Evolutionary conservation across 1,284 basidiomycete genomes (phyloP).

Genomic region (Exobasidium rhododendri): DNA sequence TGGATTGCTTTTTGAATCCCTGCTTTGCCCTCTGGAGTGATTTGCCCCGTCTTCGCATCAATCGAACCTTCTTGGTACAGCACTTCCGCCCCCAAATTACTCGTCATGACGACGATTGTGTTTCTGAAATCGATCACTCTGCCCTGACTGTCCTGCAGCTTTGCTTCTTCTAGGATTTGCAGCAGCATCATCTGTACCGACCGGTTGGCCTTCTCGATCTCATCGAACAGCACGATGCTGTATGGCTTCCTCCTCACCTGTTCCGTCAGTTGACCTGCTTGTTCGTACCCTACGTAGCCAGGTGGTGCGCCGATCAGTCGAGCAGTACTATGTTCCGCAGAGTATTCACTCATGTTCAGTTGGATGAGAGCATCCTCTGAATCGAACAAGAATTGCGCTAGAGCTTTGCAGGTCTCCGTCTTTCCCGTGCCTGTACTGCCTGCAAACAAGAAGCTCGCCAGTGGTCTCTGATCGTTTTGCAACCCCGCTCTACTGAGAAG

Average conservation of each 20-base stretch:
- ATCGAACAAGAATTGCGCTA: slow-evolving; percentile 60
- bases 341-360: slow-evolving; percentile 60
- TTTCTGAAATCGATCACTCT: slow-evolving; percentile 52
- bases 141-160: slow-evolving; percentile 65
- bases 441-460: slow-evolving; percentile 86
- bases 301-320: slow-evolving; percentile 61
- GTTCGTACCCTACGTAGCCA: slow-evolving; percentile 83
- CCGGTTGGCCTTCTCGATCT: slow-evolving; percentile 70
- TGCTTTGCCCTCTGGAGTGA: slow-evolving; percentile 65
- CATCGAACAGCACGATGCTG: slow-evolving; percentile 54
- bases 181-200: slow-evolving; percentile 85
- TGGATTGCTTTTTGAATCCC: slow-evolving; percentile 73
- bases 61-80: slow-evolving; percentile 70
- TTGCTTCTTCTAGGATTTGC: slow-evolving; percentile 84
- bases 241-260: slow-evolving; percentile 54
- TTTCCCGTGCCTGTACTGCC: slow-evolving; percentile 78
- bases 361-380: slow-evolving; percentile 61
- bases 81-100: slow-evolving; percentile 67
- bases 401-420: slow-evolving; percentile 55
- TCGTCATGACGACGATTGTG: slow-evolving; percentile 58
- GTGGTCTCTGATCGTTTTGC: slow-evolving; percentile 77
- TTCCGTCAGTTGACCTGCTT: slow-evolving; percentile 68
- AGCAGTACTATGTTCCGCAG: slow-evolving; percentile 61
- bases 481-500: slow-evolving; percentile 85
- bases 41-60: slow-evolving; percentile 63